phyloP scores from a whole-genome alignment of 2,329 filamentous ascomycete genomes.

The Dryadomyces quercivorus region DNA sequence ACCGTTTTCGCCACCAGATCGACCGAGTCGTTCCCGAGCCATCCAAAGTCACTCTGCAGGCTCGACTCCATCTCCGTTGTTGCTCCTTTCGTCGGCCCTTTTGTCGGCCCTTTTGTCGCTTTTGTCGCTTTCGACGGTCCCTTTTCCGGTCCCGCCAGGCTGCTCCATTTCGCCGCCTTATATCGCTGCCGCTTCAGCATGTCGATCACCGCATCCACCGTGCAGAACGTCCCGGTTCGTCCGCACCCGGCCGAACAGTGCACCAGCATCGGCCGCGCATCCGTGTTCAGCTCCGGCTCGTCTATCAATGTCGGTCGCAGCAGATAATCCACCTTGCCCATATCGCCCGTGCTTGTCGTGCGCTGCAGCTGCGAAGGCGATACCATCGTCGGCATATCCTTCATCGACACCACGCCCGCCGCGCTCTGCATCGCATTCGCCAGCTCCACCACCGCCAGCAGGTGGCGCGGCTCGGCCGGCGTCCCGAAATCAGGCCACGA shows the following conservation, averaged over 20 bases:
- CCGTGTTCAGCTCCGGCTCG: conserved; percentile 43
- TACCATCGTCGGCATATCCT: background rate
- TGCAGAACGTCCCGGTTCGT: conserved; percentile 91
- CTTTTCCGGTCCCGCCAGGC: too few species aligned
- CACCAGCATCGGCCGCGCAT: conserved; percentile 64
- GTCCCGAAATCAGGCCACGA: conserved; percentile 97
- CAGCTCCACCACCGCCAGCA: conserved; percentile 81
- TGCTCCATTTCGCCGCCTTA: too few species aligned
- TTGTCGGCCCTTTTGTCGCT: too few species aligned
- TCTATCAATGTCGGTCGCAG: conserved; percentile 34
- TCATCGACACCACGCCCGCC: conserved; percentile 15
- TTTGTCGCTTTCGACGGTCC: too few species aligned
- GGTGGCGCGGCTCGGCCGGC: conserved; percentile 75
- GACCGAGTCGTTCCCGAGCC: conserved; percentile 56
- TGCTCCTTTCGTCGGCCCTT: too few species aligned
- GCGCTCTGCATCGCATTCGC: conserved; percentile 61
- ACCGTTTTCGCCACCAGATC: conserved; percentile 83
- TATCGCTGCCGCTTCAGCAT: conserved; percentile 78
- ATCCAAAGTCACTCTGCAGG: conserved; percentile 25
- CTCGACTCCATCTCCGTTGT: background rate
- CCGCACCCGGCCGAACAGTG: conserved; percentile 96
- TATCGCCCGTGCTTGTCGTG: conserved; percentile 6
- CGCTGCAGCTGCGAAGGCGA: background rate
- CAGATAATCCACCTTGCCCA: conserved; percentile 10
- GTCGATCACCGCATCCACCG: conserved; percentile 88